phyloP scores from a whole-genome alignment of 371 early-diverging fungal genomes.

The Apophysomyces trapeziformis region DNA sequence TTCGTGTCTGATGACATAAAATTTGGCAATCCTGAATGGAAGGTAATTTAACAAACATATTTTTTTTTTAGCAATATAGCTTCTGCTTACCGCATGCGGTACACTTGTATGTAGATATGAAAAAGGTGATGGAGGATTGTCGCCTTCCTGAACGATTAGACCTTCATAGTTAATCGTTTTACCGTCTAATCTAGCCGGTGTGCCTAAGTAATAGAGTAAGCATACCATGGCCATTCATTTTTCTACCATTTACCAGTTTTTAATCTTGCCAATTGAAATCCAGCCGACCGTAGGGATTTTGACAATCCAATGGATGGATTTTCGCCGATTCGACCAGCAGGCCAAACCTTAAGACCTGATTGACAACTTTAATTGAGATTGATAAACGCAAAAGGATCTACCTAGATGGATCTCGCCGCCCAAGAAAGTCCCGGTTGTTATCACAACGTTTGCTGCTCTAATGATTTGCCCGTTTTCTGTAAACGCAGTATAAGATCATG shows the following conservation, averaged over 20 bases:
- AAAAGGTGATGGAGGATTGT: conserved; percentile 77
- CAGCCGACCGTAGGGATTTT: conserved; percentile 73
- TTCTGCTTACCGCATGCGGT: conserved; percentile 54
- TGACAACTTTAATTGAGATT: neutral
- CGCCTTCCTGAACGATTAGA: conserved; percentile 71
- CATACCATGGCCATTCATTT: neutral
- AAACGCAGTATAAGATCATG: neutral
- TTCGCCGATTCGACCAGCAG: conserved; percentile 82
- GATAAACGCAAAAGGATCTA: conserved; percentile 1
- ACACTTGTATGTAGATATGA: conserved; percentile 75
- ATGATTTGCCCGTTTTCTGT: conserved; percentile 71
- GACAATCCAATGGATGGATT: conserved; percentile 79
- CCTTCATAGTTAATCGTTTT: conserved; percentile 75
- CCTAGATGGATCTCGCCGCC: conserved; percentile 85
- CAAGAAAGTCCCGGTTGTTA: conserved; percentile 88
- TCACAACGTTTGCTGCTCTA: conserved; percentile 73
- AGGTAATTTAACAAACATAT: neutral
- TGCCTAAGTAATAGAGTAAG: conserved; percentile 46
- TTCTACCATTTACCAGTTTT: conserved; percentile 65
- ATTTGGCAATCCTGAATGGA: conserved; percentile 61
- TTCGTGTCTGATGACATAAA: conserved; percentile 78
- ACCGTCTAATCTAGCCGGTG: conserved; percentile 81
- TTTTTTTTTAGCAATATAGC: neutral
- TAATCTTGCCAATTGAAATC: conserved; percentile 75
- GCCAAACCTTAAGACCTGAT: conserved; percentile 69